Base-by-base conservation (phyloP, 2,329 filamentous ascomycete species). In the Diaporthe capsici region DNA sequence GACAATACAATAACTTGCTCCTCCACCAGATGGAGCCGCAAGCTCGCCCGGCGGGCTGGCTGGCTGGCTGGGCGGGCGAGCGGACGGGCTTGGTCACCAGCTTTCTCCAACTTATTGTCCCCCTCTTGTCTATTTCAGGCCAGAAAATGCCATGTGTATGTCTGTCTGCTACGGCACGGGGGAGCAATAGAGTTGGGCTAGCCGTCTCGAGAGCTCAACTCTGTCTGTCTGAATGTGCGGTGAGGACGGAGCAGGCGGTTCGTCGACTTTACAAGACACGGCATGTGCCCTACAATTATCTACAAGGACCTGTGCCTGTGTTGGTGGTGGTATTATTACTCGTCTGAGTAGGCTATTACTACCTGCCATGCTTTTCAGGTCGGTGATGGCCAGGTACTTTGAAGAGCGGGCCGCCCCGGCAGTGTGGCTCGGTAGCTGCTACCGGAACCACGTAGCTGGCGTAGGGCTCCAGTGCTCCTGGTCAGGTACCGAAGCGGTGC, bases 321-420 rank as follows among this genome's bases (percentile, higher is more conserved):
- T 39, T 22, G 31, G 31, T 37, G 13, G 47, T 28, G 4, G 47
- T 68, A 42, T 42, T 53, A 68, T 53, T 42, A 55, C 65, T 22
- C 49, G 47, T 3, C 15, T n/a, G 39, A 28, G 65, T 28, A 25
- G 34, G 49, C 65, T 70, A 55, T 55, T 42, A 55, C n/a, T 55
- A 55, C 47, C 49, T 55, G 34, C 22, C 22, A 55, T 70, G 47
- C 47, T 55, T 42, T 20, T 55, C 49, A 55, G 49, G 47, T 31
- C 49, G 49, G 34, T 42, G 65, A 70, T 55, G 65, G 65, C 34
- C 65, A 70, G 65, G 65, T 55, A 70, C 65, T 70, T 70, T 22
- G 34, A 47, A 70, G 65, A 55, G 71, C 75, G 75, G 75, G 60
- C 75, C 75, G 75, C 75, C 55, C 75, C 75, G 75, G 70, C 73